Evolutionary conservation across 106 monocot genomes (phyloP).

Genomic region (Platanthera zijinensis): DNA sequence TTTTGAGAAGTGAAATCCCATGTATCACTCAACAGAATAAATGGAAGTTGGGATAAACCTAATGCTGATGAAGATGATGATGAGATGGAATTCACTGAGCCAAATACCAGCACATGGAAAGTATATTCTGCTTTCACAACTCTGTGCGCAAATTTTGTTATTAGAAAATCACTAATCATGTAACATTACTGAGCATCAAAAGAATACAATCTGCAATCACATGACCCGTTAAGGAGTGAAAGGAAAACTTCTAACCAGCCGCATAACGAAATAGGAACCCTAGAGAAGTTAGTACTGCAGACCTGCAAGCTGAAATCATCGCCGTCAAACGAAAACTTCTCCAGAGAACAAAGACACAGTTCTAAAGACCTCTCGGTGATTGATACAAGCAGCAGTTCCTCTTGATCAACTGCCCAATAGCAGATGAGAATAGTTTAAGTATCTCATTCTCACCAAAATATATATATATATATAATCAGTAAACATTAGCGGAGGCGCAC

Average conservation of each 20-base stretch:
- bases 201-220: too few relatives aligned
- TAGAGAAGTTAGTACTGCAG: too few relatives aligned
- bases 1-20: neutral
- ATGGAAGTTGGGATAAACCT: neutral
- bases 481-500: conserved; percentile 9
- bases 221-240: too few relatives aligned
- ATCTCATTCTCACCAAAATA: neutral
- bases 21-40: neutral
- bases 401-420: conserved; percentile 38
- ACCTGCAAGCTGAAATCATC: conserved; percentile 72
- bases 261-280: neutral
- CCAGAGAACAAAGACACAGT: conserved; percentile 36
- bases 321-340: conserved; percentile 36
- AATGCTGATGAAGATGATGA: neutral
- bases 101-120: neutral
- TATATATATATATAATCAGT: conserved; percentile 4
- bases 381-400: conserved; percentile 23
- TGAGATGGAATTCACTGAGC: neutral
- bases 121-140: neutral
- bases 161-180: too few relatives aligned
- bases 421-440: neutral
- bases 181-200: too few relatives aligned
- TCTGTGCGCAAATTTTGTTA: too few relatives aligned
- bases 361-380: conserved; percentile 48
- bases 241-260: too few relatives aligned